Evolutionary conservation across 73 alveolate species (phyloP), one percentile per base, ranked within the genome.

Genomic region (Paramecium caudatum): DNA sequence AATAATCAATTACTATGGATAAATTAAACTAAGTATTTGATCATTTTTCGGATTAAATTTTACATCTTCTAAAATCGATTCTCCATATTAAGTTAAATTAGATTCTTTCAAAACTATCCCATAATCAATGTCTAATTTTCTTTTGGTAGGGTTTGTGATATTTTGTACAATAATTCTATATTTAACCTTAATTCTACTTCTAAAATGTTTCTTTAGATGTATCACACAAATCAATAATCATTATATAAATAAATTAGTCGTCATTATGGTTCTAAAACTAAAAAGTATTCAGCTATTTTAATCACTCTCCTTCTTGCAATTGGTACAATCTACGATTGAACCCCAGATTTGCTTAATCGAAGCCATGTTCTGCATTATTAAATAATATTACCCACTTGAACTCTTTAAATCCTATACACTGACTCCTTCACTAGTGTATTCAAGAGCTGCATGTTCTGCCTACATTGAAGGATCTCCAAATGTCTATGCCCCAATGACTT

Each of bases 341-440:
- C 23, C 3, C 84, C 84, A 68, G 84, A 68, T 68, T 68, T 68
- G 37, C 84, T 68, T 37, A 74, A 21, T 74, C 65, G 36, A 37
- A 74, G 17, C 88, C 88, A 74, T 9, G 88, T 74, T 37, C 88
- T 74, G 32, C 1, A 21, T 43, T 7, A 39, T 16, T n/a, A 6
- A 16, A 41, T 19, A 36, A 27, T 8, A 4, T 7, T 74, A 74
- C 88, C 88, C 88, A 12, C 47, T 27, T 36, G 62, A 45, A 41
- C 68, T 74, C 21, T 74, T 74, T 74, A 41, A 19, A 43, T 74
- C 88, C 21, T 74, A 63, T 41, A 74, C 32, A 16, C 55, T 37
- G 1, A 74, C 25, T 39, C 65, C 62, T 13, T 74, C 88, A 37
- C 47, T 37, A 74, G 39, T 37, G 32, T 36, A 74, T 41, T 74